Evolutionary conservation across 192 early-diverging fungal genomes (phyloP), one percentile per base, ranked within the genome.

Genomic region (Gryganskiella cystojenkinii): DNA sequence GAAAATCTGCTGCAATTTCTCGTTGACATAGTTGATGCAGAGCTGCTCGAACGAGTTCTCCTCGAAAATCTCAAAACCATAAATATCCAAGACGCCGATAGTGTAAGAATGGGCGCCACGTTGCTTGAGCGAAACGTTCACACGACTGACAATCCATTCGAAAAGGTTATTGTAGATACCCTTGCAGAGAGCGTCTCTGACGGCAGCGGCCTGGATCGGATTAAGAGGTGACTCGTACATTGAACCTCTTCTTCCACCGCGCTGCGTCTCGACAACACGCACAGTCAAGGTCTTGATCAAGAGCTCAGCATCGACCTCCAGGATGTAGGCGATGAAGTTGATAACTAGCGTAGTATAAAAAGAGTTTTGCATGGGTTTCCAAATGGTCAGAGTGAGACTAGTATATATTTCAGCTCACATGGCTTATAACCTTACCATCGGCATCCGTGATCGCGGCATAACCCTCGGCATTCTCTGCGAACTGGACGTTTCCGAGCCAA

Each of bases 1-100:
- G 71, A 99, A 99, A 71, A 99, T 97, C 71, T 99, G 96, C 74
- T 99, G 98, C 56, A 98, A 84, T 73, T 94, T 94, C 70, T 98
- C 96, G 80, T 98, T 98, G 70, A 95, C 95, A 64, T 97, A 99
- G 83, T 98, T 99, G 87, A 99, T 99, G 81, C 96, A 99, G 65
- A 99, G 88, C 84, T 99, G 98, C 84, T 99, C 97, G 70, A 98
- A 99, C 56, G 92, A 95, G 85, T 99, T 99, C 52, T 94, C 90
- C 47, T 97, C 86, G 76, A 95, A 95, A 69, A 95, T 93, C 87
- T 99, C 97, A 65, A 99, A 99, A 28, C 98, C 98, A 67, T 98
- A 99, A 75, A 99, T 99, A 84, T 99, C 97, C 63, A 99, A 80
- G 45, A 99, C 97, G 64, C 98, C 98, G 45, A 99, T 87, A 24